A percentile compares a stretch with the other conserved stretches of the same genome.
phyloP scores from a whole-genome alignment of 108 stramenopile genomes.

The Nitzschia inconspicua region DNA sequence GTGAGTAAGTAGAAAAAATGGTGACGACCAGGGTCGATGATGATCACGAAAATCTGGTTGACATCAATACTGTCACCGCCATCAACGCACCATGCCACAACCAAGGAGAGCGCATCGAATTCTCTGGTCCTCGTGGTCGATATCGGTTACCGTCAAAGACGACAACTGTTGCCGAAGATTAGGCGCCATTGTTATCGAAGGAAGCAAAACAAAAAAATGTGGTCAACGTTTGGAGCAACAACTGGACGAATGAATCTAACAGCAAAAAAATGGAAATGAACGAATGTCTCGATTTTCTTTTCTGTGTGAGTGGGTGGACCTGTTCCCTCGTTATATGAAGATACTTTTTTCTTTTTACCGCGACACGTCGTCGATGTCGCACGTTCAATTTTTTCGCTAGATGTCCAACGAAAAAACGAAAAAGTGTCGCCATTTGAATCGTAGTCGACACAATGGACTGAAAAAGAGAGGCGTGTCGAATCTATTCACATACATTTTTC shows the following conservation, averaged over 20 bases:
- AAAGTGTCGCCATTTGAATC: no score
- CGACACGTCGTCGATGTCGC: no score
- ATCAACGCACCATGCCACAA: conserved; percentile 61
- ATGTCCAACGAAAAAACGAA: no score
- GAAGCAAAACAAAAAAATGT: background rate
- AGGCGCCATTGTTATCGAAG: conserved; percentile 17
- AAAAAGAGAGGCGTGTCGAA: no score
- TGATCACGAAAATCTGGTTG: background rate
- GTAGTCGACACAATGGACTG: no score
- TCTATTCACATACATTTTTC: no score
- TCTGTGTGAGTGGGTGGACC: no score
- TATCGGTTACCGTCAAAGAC: background rate
- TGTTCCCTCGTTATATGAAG: no score
- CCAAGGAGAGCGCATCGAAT: conserved; percentile 76
- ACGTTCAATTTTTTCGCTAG: no score
- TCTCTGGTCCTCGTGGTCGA: conserved; percentile 14
- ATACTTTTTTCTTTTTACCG: no score
- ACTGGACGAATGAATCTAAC: background rate
- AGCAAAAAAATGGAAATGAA: no score
- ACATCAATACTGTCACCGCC: background rate
- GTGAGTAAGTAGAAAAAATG: background rate
- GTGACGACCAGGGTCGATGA: background rate
- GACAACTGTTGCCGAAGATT: conserved; percentile 13
- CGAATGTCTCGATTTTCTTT: no score
- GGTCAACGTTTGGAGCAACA: background rate